Evolutionary conservation across 2,329 filamentous ascomycete species (phyloP), one percentile per base, ranked within the genome.

Genomic region (Aureobasidium sp.): DNA sequence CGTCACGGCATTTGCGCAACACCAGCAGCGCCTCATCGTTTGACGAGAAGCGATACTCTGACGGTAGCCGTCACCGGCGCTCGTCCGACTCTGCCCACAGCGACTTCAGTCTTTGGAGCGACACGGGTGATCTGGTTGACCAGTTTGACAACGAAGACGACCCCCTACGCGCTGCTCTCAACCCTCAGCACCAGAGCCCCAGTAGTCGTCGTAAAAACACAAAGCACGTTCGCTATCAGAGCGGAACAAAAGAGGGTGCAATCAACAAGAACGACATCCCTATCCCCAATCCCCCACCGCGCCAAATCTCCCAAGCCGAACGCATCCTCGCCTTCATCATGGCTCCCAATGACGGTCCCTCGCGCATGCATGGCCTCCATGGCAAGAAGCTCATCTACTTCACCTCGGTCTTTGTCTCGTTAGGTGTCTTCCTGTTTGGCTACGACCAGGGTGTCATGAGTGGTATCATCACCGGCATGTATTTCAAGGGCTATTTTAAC

Each of bases 331-430:
- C 88, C 68, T 76, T 81, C 80, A 88, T 95, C 83, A 97, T 99
- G 92, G 86, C 91, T 65, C 83, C 84, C 68, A 86, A 87, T 73
- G 86, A 89, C 74, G 77, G 80, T 59, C 80, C 80, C 67, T 83
- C 86, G 72, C 86, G 88, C 73, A 87, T 91, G 71, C 89, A 94
- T 79, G 94, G 94, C 81, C 84, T 99, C 69, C 96, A 95, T 70
- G 94, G 94, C 79, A 96, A 95, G 81, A 87, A 93, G 77, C 82
- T 99, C 71, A 84, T 99, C 29, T 96, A 96, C 74, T 97, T 97
- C 73, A 97, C 92, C 53, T 96, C 90, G 77, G 88, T 97, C 51
- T 90, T 93, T 72, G 89, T 93, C 65, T 92, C 89, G 63, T 64
- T 94, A 71, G 90, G 90, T 58, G 90, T 95, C 29, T 95, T 95